These are phyloP conservation scores for Dentipellis fragilis DNA, from an alignment of 768 basidiomycete genomes.

Conservation along the genomic window DNA sequence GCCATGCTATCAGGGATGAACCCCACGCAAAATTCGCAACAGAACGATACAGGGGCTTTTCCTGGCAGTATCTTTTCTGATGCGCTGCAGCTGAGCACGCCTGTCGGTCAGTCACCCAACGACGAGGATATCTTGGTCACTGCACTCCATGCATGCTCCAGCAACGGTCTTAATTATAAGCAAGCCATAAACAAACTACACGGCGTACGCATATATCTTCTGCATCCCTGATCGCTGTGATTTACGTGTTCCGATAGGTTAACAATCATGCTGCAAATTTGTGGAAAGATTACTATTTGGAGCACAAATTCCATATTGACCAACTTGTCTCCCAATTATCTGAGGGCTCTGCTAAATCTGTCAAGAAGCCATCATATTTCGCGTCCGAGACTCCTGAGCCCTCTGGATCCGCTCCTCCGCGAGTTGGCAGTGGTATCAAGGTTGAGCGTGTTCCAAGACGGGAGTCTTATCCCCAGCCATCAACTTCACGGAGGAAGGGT, in stretches of 20 bases:
- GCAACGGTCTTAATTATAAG: conserved; percentile 42
- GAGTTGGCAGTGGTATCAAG: not conserved
- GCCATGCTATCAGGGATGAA: not conserved
- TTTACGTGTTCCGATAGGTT: conserved; percentile 18
- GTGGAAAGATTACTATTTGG: conserved; percentile 78
- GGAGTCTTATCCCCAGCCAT: not conserved
- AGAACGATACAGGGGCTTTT: not conserved
- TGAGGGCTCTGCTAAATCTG: not conserved
- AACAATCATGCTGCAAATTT: conserved; percentile 43
- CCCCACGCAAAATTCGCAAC: not conserved
- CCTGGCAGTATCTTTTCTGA: conserved; percentile 5
- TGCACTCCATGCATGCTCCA: conserved; percentile 28
- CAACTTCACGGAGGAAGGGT: not conserved
- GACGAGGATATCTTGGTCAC: conserved; percentile 55
- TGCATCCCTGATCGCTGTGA: not conserved
- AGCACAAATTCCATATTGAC: conserved; percentile 55
- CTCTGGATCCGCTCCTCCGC: not conserved
- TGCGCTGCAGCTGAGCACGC: conserved; percentile 30
- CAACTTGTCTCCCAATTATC: conserved; percentile 16
- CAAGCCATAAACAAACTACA: conserved; percentile 59
- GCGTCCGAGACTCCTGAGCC: not conserved
- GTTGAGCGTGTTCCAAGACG: not conserved
- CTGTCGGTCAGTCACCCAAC: conserved; percentile 35
- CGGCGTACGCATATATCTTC: conserved; percentile 34
- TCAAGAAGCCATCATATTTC: not conserved